Base-by-base conservation (phyloP, 2,329 filamentous ascomycete genomes). In the Arthrobotrys conoides region DNA sequence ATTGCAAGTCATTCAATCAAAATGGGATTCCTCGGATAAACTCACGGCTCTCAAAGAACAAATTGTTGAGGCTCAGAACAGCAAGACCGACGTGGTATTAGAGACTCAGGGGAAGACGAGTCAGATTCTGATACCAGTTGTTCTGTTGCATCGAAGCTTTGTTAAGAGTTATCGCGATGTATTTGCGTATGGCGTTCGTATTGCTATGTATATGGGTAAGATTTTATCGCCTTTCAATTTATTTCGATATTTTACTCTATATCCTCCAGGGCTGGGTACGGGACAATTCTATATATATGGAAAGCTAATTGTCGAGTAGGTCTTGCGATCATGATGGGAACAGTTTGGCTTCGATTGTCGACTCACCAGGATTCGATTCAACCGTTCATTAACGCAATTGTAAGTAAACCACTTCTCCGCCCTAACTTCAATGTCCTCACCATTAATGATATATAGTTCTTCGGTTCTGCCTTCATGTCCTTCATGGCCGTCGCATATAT, bases 401-500 rank as follows among this genome's bases (percentile, higher is more conserved):
- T 38, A 72, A 14, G 75, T 65, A 44, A 8, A 14, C 6, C 14
- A 3, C 61, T 10, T 12, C 8, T 10, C 5, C 12, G 20, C 12
- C 0, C 27, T 44, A 44, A 65, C n/a, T n/a, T n/a, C n/a, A 14
- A 14, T 14, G 22, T 61, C 16, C n/a, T 61, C n/a, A 16, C n/a
- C 44, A n/a, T 10, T 27, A 49, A 12, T 5, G 14, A 5, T 12
- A 16, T 51, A 53, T 65, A 86, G 85, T 91, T 92, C 86, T 92
- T 92, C 82, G 90, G 91, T 16, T 89, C 88, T 0, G 91, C 91
- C 0, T 93, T 93, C 84, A 92, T 93, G 89, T 91, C 89, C 48
- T 93, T 93, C 85, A 93, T 93, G 91, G 91, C 91, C 0, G 90
- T 96, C 0, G 93, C 93, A 0, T 96, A 96, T 83, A 92, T 96